Percentiles rank a stretch among this genome's conserved stretches.
Evolutionary conservation across 805 yeast species (phyloP).

Genomic region (Jamesozyma spencerorum): DNA sequence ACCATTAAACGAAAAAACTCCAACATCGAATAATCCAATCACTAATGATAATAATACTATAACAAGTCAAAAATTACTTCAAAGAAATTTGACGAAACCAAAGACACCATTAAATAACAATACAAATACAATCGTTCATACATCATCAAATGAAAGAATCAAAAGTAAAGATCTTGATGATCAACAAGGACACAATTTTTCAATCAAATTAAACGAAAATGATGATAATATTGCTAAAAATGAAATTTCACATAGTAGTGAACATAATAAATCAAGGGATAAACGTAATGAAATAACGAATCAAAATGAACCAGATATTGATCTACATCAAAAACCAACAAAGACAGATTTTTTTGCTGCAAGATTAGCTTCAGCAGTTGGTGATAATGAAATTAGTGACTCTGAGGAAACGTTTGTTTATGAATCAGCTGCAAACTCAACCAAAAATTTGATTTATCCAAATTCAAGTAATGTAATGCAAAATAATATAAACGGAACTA

Average conservation of each 20-base stretch:
- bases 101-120: background rate
- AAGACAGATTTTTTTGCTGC: slow-evolving; percentile 94
- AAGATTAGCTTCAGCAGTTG: slow-evolving; percentile 86
- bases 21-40: too few relatives aligned
- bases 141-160: too few relatives aligned
- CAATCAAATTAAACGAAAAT: background rate
- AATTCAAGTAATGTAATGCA: slow-evolving; percentile 3
- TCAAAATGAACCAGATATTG: slow-evolving; percentile 10
- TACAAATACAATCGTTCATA: too few relatives aligned
- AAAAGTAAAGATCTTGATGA: too few relatives aligned
- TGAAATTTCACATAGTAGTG: slow-evolving; percentile 2
- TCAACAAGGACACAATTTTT: too few relatives aligned
- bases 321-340: slow-evolving; percentile 33
- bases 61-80: background rate
- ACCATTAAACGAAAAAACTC: slow-evolving; percentile 8
- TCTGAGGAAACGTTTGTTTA: slow-evolving; percentile 95
- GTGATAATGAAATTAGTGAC: slow-evolving; percentile 78
- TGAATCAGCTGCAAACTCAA: slow-evolving; percentile 39
- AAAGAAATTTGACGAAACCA: background rate
- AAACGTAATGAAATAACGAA: slow-evolving; percentile 3
- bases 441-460: slow-evolving; percentile 18
- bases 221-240: slow-evolving; percentile 3
- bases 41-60: too few relatives aligned
- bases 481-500: background rate
- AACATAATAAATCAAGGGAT: slow-evolving; percentile 6